Evolutionary conservation across 163 green algal species (phyloP), one percentile per base, ranked within the genome.

Genomic region (Picocystis sp.): DNA sequence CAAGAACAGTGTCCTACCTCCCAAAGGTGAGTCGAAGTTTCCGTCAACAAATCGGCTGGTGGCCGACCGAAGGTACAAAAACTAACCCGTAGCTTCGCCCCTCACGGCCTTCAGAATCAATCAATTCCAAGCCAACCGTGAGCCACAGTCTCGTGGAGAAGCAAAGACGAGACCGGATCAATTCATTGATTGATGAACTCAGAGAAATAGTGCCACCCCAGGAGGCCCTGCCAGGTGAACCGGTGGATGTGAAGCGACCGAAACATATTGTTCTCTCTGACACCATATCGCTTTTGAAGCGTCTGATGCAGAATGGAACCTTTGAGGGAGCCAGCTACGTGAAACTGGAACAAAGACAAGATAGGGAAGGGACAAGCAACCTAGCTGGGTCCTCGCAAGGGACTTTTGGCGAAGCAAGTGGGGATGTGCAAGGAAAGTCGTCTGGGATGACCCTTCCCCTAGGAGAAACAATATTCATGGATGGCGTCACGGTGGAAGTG

Each of bases 181-280:
- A 91, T 55, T 67, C 61, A 0, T 63, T 89, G 8, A 89, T 91
- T 14, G 81, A 91, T 41, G 77, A 89, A 75, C 55, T 89, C 34
- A 61, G 73, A 8, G 77, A 86, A 22, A 64, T 89, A 22, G 80
- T 89, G 50, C 80, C 80, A 1, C 66, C 76, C 0, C 59, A 71
- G 29, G 23, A 38, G 13, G 19, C 23, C 2, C 51, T 24, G 1
- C 3, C 9, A 22, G 17, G 59, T 63, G 56, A 42, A 15, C 5
- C 48, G n/a, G 25, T 50, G 17, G 55, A 71, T 2, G 60, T 57
- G 9, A 72, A 77, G 13, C 65, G 81, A 1, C 78, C 81, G 10
- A 91, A 91, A 68, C 81, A 91, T 43, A 73, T 84, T 10, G 78
- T 91, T 12, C 75, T 91, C 23, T 59, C 57, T 2, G 81, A 91